Base-by-base conservation (phyloP, 768 basidiomycete species). In the Suillus americanus region DNA sequence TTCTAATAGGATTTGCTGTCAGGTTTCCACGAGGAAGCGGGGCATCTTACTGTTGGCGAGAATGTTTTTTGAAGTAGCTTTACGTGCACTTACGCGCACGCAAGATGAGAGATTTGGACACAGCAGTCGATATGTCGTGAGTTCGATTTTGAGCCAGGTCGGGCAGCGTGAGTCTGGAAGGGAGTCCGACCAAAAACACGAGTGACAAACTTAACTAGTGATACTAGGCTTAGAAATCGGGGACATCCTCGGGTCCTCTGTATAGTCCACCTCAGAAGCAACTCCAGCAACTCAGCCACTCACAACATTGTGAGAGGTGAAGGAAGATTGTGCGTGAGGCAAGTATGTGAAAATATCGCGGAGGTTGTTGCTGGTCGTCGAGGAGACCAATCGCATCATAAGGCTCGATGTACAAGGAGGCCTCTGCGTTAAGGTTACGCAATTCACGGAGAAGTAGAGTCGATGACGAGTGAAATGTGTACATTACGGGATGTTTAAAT, bases 331-430 rank as follows among this genome's bases (percentile, higher is more conserved):
- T 94, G 89, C 0, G 90, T 90, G 20, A 95, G 82, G 66, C 93
- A 94, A 7, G 93, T 92, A 85, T 5, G 81, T 0, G 90, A 4
- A 74, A 96, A 90, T 4, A 89, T 87, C 2, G 83, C 70, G 59
- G 85, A 80, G 9, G 3, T 45, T 45, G 20, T 33, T 33, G 33
- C 9, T 45, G 43, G 18, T 45, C 20, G 43, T 20, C 0, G 43
- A 45, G 16, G 61, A 95, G 83, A 23, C 89, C 85, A 38, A 95
- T 82, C 38, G 95, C 78, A 71, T 96, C 92, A 75, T 93, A 96
- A 2, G 81, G 76, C 8, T 82, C 78, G 71, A 91, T n/a, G n/a
- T n/a, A n/a, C 83, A 1, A 89, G 70, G 84, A 74, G 1, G 84
- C 75, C 70, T 90, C 92, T 20, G 86, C 84, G 64, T 87, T 88